Percentiles rank a stretch among this genome's conserved stretches.
Conservation (phyloP, 164 flowering plant genomes). For the Houttuynia cordata region DNA sequence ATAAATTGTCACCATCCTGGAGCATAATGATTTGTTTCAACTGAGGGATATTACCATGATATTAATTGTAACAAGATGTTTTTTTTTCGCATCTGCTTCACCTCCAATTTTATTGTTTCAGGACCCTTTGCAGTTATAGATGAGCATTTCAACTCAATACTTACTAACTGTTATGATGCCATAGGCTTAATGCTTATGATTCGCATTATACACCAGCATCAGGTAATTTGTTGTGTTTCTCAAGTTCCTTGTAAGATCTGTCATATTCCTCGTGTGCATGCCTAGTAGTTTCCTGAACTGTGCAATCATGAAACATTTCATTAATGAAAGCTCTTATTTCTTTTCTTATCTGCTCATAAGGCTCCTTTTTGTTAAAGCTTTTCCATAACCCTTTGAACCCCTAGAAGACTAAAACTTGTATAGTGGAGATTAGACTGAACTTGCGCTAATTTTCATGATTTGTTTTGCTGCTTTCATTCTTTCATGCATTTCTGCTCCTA, state of each 20-base stretch:
- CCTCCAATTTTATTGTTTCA: slow-evolving; percentile 17
- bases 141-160: slow-evolving; percentile 77
- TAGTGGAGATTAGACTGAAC: too few species aligned
- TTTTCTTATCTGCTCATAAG: too few species aligned
- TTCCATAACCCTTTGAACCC: too few species aligned
- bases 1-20: too few species aligned
- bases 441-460: too few species aligned
- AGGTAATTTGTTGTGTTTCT: slow-evolving; percentile 29
- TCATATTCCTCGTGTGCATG: neutral
- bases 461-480: too few species aligned
- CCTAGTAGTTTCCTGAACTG: neutral
- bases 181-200: slow-evolving; percentile 98
- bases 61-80: too few species aligned
- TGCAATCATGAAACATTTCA: neutral
- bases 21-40: too few species aligned
- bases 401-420: too few species aligned
- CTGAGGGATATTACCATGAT: too few species aligned
- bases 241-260: neutral
- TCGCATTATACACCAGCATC: slow-evolving; percentile 86
- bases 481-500: too few species aligned
- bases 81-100: neutral
- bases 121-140: slow-evolving; percentile 91
- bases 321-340: neutral
- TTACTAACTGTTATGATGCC: slow-evolving; percentile 90
- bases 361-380: too few species aligned